These are phyloP conservation scores for Coemansia sp. DNA, from an alignment of 192 early-diverging fungal species.

Conservation along the genomic window DNA sequence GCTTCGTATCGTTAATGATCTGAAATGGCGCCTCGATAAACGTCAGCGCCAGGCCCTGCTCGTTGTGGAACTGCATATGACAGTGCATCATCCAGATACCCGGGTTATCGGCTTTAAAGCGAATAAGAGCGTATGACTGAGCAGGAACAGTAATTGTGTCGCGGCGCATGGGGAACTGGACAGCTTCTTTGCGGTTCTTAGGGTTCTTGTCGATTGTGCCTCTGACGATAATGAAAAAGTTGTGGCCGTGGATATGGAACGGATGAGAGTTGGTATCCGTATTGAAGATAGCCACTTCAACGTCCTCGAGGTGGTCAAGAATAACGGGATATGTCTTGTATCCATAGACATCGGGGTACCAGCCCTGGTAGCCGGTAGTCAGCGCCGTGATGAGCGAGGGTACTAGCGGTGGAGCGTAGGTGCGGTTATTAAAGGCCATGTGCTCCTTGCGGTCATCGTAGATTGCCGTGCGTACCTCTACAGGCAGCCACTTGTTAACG, in stretches of 20 bases:
- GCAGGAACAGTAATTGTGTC: conserved; percentile 73
- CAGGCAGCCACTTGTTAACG: conserved; percentile 49
- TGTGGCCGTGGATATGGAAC: conserved; percentile 89
- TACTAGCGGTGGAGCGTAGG: conserved; percentile 64
- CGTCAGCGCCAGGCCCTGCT: conserved; percentile 68
- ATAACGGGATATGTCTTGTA: conserved; percentile 64
- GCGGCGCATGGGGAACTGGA: conserved; percentile 56
- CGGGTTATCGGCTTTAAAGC: conserved; percentile 81
- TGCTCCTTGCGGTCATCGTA: conserved; percentile 73
- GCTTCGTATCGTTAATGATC: conserved; percentile 46
- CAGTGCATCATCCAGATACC: conserved; percentile 88
- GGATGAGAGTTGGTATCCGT: conserved; percentile 71
- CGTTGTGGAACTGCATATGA: conserved; percentile 66
- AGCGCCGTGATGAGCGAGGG: conserved; percentile 70
- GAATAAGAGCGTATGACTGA: conserved; percentile 63
- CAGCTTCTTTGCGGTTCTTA: conserved; percentile 19
- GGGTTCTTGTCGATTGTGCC: conserved; percentile 47
- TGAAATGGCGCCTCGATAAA: conserved; percentile 72
- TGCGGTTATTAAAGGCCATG: conserved; percentile 75
- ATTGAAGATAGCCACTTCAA: conserved; percentile 82
- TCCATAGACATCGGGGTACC: conserved; percentile 65
- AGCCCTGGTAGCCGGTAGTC: conserved; percentile 61
- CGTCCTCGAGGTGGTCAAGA: conserved; percentile 61
- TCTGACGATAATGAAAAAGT: conserved; percentile 71
- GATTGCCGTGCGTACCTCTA: conserved; percentile 65